A percentile compares a stretch with the other conserved stretches of the same genome.
Conservation (phyloP, 2,329 filamentous ascomycete genomes). For the Ophiosphaerella narmari region DNA sequence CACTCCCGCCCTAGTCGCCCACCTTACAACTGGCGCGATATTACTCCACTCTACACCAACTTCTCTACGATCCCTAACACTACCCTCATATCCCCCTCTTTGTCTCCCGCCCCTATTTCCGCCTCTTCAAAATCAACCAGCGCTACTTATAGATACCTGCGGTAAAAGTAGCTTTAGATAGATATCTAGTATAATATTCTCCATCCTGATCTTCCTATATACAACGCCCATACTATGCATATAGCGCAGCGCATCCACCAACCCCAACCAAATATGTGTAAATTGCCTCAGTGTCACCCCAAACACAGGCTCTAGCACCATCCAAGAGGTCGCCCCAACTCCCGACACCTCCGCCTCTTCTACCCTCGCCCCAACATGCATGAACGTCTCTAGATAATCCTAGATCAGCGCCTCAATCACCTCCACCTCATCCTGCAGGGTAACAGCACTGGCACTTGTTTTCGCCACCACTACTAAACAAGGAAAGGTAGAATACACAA, state of each 20-base stretch:
- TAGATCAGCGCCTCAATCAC: too few species aligned
- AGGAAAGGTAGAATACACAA: too few species aligned
- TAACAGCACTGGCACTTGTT: too few species aligned
- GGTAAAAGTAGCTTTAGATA: constrained; percentile 9
- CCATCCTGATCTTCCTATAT: too few species aligned
- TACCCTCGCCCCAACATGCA: neutral
- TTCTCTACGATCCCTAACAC: constrained; percentile 8
- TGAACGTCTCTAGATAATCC: neutral
- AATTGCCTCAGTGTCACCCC: constrained; percentile 10
- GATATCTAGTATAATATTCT: too few species aligned
- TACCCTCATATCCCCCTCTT: constrained; percentile 1
- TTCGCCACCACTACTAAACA: too few species aligned
- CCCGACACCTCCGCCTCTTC: constrained; percentile 1
- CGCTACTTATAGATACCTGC: constrained; percentile 15
- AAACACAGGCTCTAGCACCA: constrained; percentile 13
- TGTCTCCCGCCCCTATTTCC: neutral
- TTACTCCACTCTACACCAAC: constrained; percentile 10
- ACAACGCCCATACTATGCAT: constrained; percentile 7
- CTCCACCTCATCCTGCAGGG: too few species aligned
- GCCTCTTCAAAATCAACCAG: constrained; percentile 8
- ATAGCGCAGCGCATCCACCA: constrained; percentile 10
- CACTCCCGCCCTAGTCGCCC: neutral
- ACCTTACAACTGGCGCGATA: neutral
- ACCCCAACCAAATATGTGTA: constrained; percentile 14
- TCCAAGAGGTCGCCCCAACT: constrained; percentile 2